These are phyloP conservation scores for Ambrosiella cleistominuta DNA, from an alignment of 2,329 filamentous ascomycete genomes.

Conservation along the genomic window DNA sequence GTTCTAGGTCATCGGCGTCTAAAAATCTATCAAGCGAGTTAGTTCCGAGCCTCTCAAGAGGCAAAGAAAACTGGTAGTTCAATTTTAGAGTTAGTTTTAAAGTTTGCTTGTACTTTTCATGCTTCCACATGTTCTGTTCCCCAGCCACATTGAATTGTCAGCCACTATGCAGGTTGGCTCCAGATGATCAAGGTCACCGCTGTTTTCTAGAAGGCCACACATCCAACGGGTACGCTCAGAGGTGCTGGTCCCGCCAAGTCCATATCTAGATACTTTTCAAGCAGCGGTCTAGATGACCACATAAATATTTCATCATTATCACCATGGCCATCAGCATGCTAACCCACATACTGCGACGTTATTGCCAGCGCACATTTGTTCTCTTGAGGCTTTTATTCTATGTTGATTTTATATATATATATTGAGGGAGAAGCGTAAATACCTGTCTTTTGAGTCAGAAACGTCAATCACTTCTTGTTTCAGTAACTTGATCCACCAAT, in stretches of 20 bases:
- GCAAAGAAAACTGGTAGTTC: no score
- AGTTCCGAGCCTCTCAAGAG: no score
- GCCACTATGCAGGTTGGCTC: not conserved
- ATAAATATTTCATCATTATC: no score
- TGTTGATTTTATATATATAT: not conserved
- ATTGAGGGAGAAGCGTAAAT: not conserved
- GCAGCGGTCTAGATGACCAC: not conserved
- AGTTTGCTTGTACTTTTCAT: not conserved
- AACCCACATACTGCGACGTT: no score
- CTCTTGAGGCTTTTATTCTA: no score
- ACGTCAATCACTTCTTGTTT: not conserved
- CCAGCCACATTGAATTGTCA: not conserved
- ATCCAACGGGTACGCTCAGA: no score
- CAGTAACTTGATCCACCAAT: not conserved
- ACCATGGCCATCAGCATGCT: no score
- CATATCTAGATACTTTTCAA: not conserved
- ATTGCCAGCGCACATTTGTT: no score
- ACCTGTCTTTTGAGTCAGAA: not conserved
- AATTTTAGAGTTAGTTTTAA: not conserved
- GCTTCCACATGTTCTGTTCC: not conserved
- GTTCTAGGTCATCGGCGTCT: no score
- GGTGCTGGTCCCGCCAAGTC: no score
- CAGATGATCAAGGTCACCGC: not conserved
- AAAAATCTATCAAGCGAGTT: no score
- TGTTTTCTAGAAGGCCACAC: not conserved